Percentiles rank a stretch among this genome's conserved stretches.
These are phyloP conservation scores for Gloeostereum incarnatum DNA, from an alignment of 768 basidiomycete genomes.

Conservation along the genomic window DNA sequence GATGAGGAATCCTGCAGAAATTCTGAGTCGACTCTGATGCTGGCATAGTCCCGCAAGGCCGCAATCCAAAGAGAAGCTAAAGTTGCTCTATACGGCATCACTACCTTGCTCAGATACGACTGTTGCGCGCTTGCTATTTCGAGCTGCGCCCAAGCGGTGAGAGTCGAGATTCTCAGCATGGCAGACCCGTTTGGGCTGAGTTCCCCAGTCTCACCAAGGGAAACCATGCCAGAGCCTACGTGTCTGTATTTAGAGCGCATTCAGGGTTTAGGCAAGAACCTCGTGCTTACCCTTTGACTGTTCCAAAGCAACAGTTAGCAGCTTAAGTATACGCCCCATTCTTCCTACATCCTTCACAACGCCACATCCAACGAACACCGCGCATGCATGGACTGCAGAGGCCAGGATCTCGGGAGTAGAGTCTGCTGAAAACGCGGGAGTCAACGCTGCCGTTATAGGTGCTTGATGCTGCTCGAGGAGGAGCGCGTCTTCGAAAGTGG, in stretches of 20 bases:
- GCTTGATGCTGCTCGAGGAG: slow-evolving; percentile 97
- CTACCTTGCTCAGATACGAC: slow-evolving; percentile 67
- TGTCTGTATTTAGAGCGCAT: slow-evolving; percentile 1
- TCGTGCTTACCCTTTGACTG: slow-evolving; percentile 69
- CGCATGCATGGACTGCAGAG: slow-evolving; percentile 87
- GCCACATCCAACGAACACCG: slow-evolving; percentile 91
- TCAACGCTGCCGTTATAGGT: slow-evolving; percentile 94
- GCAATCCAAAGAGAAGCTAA: slow-evolving; percentile 85
- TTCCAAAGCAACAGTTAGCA: slow-evolving; percentile 80
- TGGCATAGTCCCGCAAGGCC: slow-evolving; percentile 85
- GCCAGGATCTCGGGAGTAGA: slow-evolving; percentile 94
- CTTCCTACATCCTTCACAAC: slow-evolving; percentile 82
- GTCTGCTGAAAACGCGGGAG: slow-evolving; percentile 92
- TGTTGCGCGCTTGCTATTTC: slow-evolving; percentile 71
- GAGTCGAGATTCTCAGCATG: slow-evolving; percentile 86
- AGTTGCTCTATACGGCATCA: slow-evolving; percentile 68
- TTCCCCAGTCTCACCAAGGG: slow-evolving; percentile 79
- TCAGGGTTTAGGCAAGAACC: not conserved
- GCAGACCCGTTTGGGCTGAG: slow-evolving; percentile 91
- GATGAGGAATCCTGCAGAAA: slow-evolving; percentile 68
- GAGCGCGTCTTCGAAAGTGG: slow-evolving; percentile 83
- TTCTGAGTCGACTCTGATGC: slow-evolving; percentile 84
- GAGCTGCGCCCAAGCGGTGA: slow-evolving; percentile 94
- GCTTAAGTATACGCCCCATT: slow-evolving; percentile 92
- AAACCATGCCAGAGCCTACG: slow-evolving; percentile 73